Conservation (phyloP, 495 filamentous ascomycete species). For the Penicillium paradoxum region DNA sequence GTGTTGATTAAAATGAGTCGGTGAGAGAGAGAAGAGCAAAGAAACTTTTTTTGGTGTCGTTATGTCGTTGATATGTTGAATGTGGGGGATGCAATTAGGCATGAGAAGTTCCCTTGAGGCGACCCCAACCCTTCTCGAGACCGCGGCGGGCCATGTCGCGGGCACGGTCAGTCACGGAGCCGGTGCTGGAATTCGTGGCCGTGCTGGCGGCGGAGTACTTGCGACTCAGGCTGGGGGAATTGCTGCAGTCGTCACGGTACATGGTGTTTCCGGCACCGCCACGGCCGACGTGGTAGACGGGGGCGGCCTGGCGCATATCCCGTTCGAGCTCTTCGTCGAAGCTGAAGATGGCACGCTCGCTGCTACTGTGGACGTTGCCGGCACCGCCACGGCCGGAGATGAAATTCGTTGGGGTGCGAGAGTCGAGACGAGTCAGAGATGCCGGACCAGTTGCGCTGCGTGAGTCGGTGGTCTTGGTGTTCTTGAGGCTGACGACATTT, state of each 20-base stretch:
- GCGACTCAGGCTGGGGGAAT: conserved; percentile 27
- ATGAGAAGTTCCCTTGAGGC: conserved; percentile 29
- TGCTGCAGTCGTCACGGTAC: conserved; percentile 29
- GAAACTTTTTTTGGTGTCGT: conserved; percentile 31
- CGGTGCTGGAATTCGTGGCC: conserved; percentile 34
- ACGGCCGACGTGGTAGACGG: conserved; percentile 77
- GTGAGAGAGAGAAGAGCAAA: conserved; percentile 10
- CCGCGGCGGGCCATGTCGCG: conserved; percentile 38
- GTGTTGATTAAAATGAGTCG: conserved; percentile 14
- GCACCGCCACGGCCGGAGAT: conserved; percentile 82
- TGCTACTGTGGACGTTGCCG: conserved; percentile 72
- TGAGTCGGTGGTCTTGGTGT: conserved; percentile 52
- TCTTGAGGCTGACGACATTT: conserved; percentile 69
- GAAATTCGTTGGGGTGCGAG: conserved; percentile 48
- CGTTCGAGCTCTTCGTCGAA: conserved; percentile 90
- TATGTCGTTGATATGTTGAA: conserved; percentile 18
- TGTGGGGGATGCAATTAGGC: conserved; percentile 21
- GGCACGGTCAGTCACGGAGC: conserved; percentile 37
- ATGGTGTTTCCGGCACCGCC: conserved; percentile 85
- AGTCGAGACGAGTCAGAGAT: conserved; percentile 43
- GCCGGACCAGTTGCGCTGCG: conserved; percentile 51
- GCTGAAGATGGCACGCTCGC: conserved; percentile 69
- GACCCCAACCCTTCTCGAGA: conserved; percentile 44
- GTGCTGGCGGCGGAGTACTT: conserved; percentile 38
- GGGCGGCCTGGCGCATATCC: conserved; percentile 56